Conservation (phyloP, 2,329 filamentous ascomycete species). For the Hypoxylon sp. region DNA sequence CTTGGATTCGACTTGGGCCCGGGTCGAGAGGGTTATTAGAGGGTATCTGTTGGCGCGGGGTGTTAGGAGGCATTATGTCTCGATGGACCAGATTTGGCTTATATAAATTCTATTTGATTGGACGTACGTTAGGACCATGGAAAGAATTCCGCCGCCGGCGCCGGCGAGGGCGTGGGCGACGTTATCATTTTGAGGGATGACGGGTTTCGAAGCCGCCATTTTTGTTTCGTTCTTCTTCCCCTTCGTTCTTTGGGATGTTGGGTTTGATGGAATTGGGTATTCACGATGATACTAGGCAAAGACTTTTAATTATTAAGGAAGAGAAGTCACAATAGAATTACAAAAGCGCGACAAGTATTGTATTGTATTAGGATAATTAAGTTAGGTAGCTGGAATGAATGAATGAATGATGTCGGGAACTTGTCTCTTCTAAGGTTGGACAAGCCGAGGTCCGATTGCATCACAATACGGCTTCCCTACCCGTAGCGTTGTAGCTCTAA, state of each 20-base stretch:
- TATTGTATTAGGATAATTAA: too few relatives aligned
- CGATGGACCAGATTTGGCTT: neutral
- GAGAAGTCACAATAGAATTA: neutral
- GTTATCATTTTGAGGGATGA: conserved; percentile 90
- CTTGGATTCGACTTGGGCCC: conserved; percentile 96
- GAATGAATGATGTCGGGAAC: too few relatives aligned
- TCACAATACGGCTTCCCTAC: conserved; percentile 39
- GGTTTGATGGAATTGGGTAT: too few relatives aligned
- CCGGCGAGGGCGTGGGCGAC: conserved; percentile 94
- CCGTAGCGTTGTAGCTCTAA: too few relatives aligned
- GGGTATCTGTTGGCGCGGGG: conserved; percentile 73
- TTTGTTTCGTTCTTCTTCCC: conserved; percentile 7
- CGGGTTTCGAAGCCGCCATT: conserved; percentile 58
- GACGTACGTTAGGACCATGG: conserved; percentile 89
- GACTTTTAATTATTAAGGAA: neutral
- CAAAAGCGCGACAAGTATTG: neutral
- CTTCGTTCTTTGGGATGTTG: too few relatives aligned
- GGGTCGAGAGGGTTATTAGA: conserved; percentile 95
- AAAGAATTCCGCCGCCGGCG: conserved; percentile 90
- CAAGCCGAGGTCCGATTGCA: conserved; percentile 47
- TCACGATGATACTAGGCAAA: too few relatives aligned
- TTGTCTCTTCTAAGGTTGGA: conserved; percentile 13
- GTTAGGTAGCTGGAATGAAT: too few relatives aligned
- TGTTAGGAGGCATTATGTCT: neutral
- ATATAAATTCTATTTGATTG: too few relatives aligned